phyloP scores from a whole-genome alignment of 2,329 filamentous ascomycete genomes.

The Fusarium udum region DNA sequence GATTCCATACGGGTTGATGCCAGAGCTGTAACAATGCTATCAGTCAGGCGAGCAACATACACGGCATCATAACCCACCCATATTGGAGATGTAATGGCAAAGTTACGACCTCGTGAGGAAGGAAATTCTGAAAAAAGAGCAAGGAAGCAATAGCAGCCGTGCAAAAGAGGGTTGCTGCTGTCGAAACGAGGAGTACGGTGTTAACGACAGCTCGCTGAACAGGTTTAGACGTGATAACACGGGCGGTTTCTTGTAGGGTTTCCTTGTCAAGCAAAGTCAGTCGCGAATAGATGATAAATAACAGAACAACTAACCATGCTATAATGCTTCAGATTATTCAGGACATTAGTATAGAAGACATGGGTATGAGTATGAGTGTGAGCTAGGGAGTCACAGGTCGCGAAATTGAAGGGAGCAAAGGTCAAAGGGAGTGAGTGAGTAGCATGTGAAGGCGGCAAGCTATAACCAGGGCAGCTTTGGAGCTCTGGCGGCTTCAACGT shows the following conservation, averaged over 20 bases:
- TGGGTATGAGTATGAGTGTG: slow-evolving; percentile 1
- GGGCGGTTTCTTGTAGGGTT: slow-evolving; percentile 48
- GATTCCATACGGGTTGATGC: slow-evolving; percentile 63
- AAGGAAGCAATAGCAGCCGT: slow-evolving; percentile 60
- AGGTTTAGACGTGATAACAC: slow-evolving; percentile 59
- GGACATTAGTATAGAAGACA: slow-evolving; percentile 11
- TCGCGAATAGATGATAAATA: background rate
- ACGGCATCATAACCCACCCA: slow-evolving; percentile 56
- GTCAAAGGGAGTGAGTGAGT: slow-evolving; percentile 13
- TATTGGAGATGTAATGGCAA: slow-evolving; percentile 67
- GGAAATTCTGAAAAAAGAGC: slow-evolving; percentile 65
- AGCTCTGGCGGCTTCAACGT: slow-evolving; percentile 35
- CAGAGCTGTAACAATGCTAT: slow-evolving; percentile 50
- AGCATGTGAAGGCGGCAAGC: slow-evolving; percentile 38
- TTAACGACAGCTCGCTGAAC: slow-evolving; percentile 62
- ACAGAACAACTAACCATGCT: slow-evolving; percentile 31
- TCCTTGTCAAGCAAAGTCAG: slow-evolving; percentile 42
- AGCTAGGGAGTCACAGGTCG: background rate
- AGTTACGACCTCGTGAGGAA: slow-evolving; percentile 64
- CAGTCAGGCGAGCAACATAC: slow-evolving; percentile 6
- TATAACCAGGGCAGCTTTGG: background rate
- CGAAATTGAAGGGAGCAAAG: slow-evolving; percentile 10
- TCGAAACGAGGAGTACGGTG: slow-evolving; percentile 54
- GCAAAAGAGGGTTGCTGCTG: slow-evolving; percentile 56
- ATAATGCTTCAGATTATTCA: background rate